phyloP scores from a whole-genome alignment of 2,329 filamentous ascomycete genomes.

The Aspergillus proliferans region DNA sequence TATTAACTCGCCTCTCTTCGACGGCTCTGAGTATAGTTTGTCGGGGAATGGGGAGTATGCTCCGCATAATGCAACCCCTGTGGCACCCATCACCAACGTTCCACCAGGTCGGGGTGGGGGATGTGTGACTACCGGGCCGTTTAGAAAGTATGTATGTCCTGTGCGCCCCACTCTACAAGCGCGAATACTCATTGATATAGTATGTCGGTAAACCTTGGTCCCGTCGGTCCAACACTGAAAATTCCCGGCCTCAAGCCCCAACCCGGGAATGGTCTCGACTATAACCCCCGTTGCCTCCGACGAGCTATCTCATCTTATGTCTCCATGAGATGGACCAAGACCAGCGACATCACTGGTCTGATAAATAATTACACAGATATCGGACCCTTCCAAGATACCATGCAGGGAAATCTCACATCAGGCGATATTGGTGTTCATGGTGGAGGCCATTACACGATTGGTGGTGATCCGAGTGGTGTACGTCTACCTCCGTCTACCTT shows the following conservation, averaged over 20 bases:
- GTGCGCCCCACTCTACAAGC: neutral
- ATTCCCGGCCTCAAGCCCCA: constrained; percentile 9
- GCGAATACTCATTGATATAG: constrained; percentile 1
- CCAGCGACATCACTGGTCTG: constrained; percentile 11
- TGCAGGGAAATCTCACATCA: constrained; percentile 24
- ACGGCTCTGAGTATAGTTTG: constrained; percentile 37
- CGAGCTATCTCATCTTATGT: constrained; percentile 20
- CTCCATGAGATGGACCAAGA: constrained; percentile 12
- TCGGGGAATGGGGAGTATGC: constrained; percentile 40
- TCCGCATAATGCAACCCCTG: constrained; percentile 12
- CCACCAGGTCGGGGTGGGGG: constrained; percentile 30
- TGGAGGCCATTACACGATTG: constrained; percentile 42
- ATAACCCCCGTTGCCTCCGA: constrained; percentile 27
- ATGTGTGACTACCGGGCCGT: constrained; percentile 28
- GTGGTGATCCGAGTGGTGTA: constrained; percentile 37
- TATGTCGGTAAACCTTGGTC: constrained; percentile 27
- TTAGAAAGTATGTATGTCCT: constrained; percentile 25
- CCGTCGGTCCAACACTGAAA: constrained; percentile 14
- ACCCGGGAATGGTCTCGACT: constrained; percentile 15
- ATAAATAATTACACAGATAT: constrained; percentile 18
- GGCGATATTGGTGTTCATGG: constrained; percentile 38
- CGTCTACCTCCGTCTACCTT: neutral
- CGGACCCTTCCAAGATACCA: constrained; percentile 12
- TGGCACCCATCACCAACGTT: constrained; percentile 33
- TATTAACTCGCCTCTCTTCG: constrained; percentile 26